Evolutionary conservation across 768 basidiomycete genomes (phyloP).

Genomic region (Phylloporus sp.): DNA sequence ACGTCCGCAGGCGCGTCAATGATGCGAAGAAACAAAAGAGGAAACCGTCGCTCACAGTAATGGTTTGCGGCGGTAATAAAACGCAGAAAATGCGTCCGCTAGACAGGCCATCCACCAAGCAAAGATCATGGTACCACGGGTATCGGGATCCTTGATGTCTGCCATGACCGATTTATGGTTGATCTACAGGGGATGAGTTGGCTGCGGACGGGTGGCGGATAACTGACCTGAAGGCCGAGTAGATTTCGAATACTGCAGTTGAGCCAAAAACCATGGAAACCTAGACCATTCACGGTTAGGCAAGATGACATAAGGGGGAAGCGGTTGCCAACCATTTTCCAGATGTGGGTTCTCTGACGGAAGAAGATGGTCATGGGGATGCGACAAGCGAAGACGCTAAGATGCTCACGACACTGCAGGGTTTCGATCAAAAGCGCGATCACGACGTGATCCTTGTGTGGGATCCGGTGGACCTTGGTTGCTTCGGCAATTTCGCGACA

Average conservation of each 20-base stretch:
- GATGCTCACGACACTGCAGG: conserved; percentile 77
- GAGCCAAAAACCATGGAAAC: conserved; percentile 84
- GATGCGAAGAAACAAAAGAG: conserved; percentile 1
- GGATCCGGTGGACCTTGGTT: conserved; percentile 79
- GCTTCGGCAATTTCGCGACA: conserved; percentile 85
- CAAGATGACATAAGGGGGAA: conserved; percentile 12
- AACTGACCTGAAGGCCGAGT: conserved; percentile 63
- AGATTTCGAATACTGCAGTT: conserved; percentile 74
- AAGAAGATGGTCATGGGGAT: conserved; percentile 7
- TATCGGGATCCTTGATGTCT: conserved; percentile 69
- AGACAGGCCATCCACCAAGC: conserved; percentile 94
- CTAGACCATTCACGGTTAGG: conserved; percentile 37
- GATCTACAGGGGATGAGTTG: conserved; percentile 45
- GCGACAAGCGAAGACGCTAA: not conserved
- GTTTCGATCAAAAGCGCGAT: conserved; percentile 80
- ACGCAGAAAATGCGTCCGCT: conserved; percentile 76
- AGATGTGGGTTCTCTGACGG: conserved; percentile 66
- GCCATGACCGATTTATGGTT: conserved; percentile 80
- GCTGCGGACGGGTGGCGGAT: conserved; percentile 6
- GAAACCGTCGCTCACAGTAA: conserved; percentile 46
- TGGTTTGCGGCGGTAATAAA: conserved; percentile 83
- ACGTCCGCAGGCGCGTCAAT: conserved; percentile 8
- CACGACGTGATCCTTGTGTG: conserved; percentile 76
- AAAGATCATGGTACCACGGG: conserved; percentile 81
- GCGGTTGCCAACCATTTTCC: conserved; percentile 52